Evolutionary conservation across 345 rosid genomes (phyloP), one percentile per base, ranked within the genome.

Genomic region (Eucalyptus pauciflora): DNA sequence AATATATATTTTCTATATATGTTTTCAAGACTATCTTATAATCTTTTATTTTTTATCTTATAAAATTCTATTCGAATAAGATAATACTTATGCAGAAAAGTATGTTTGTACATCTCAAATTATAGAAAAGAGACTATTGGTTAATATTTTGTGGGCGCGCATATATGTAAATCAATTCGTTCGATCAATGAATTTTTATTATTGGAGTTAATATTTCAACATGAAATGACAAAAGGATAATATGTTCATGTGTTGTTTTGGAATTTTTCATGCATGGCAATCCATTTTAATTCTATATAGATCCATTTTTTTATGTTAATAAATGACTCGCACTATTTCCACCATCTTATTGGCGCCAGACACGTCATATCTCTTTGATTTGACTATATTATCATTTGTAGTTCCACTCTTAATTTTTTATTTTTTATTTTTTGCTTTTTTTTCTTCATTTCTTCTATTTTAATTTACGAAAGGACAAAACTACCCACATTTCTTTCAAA

Each of bases 281-380:
- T 69, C 80, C 20, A 16, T 17, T 3, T 31, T 0, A 16, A 16
- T 69, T 37, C 80, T 69, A 31, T 33, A 3, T 69, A 69, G 43
- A 69, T 31, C 41, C 41, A 37, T 16, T 17, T 18, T 31, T 69
- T 31, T 31, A 69, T 33, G 22, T 3, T 69, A 69, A 56, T 2
- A 56, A 56, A 56, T 4, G 6, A 0, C 62, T 56, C 1, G 1
- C 0, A 0, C 0, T 56, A 56, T 10, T 56, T 56, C 13, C 62
- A 56, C 62, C 13, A 6, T 1, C 62, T 56, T 56, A 56, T 56
- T 56, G 1, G 62, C 62, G 24, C 29, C 1, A 24, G 0, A 56
- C 62, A 56, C 1, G 12, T 0, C 29, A 24, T 22, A 24, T 56
- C 1, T 0, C 29, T 24, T 56, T 56, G 0, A 56, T 56, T 56